Conservation (phyloP, 106 monocot genomes). For the Narthecium ossifragum region DNA sequence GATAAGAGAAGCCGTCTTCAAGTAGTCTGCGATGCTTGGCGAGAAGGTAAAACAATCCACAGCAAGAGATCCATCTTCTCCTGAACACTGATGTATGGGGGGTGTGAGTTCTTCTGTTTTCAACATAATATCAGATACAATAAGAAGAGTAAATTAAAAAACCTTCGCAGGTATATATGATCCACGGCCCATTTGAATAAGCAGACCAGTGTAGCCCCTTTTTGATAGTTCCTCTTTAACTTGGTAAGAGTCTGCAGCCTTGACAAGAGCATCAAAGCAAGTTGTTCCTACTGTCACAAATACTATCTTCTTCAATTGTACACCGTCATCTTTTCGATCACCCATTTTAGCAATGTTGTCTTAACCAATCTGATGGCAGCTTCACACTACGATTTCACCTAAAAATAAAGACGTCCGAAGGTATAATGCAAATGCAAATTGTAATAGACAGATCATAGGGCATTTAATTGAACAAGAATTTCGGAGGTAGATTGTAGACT, state of each 20-base stretch:
- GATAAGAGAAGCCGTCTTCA: conserved; percentile 68
- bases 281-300: conserved; percentile 97
- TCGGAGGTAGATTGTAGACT: too few relatives aligned
- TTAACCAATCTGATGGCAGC: too few relatives aligned
- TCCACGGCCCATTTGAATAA: conserved; percentile 94
- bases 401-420: too few relatives aligned
- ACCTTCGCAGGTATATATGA: conserved; percentile 74
- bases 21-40: conserved; percentile 70
- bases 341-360: too few relatives aligned
- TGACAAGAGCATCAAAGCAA: conserved; percentile 74
- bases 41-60: conserved; percentile 95
- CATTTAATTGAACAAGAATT: too few relatives aligned
- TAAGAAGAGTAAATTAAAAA: neutral
- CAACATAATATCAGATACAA: too few relatives aligned
- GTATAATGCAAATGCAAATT: too few relatives aligned
- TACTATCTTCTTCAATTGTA: conserved; percentile 34
- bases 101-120: too few relatives aligned
- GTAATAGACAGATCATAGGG: too few relatives aligned
- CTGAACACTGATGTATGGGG: conserved; percentile 36
- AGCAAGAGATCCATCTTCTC: conserved; percentile 43
- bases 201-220: conserved; percentile 61
- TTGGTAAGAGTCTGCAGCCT: conserved; percentile 45
- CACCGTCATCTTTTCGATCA: too few relatives aligned
- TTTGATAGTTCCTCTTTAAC: conserved; percentile 50
- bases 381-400: too few relatives aligned